phyloP scores from a whole-genome alignment of 2,329 filamentous ascomycete genomes.

The Ophiostoma ips region DNA sequence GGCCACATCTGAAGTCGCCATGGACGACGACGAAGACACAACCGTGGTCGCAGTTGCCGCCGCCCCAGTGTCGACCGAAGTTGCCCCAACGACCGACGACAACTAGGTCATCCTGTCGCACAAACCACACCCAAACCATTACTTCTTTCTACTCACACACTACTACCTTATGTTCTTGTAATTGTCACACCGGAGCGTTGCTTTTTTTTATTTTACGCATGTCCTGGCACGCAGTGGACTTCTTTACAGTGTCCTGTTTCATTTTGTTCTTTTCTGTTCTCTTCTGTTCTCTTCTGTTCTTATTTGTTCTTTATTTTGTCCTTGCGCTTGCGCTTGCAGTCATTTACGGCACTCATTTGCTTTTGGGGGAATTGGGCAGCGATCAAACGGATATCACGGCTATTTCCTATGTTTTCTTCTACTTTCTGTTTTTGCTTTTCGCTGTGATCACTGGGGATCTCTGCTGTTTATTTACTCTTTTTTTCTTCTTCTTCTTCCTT shows the following conservation, averaged over 20 bases:
- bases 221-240: neutral
- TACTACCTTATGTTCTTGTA: too few species aligned
- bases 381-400: neutral
- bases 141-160: too few species aligned
- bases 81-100: neutral
- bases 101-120: too few species aligned
- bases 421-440: neutral
- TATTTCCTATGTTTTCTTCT: neutral
- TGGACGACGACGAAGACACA: constrained; percentile 1
- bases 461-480: too few species aligned
- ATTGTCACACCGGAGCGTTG: too few species aligned
- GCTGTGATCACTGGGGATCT: too few species aligned
- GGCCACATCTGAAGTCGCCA: constrained; percentile 7
- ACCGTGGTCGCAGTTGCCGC: neutral
- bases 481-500: too few species aligned
- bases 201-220: too few species aligned
- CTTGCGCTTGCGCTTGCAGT: too few species aligned
- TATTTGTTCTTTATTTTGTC: neutral
- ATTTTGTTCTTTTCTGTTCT: neutral
- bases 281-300: neutral
- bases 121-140: too few species aligned
- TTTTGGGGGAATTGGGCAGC: neutral
- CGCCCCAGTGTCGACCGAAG: neutral
- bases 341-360: neutral
- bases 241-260: neutral